Conservation (phyloP, 1,284 basidiomycete genomes). For the Earliella scabrosa region DNA sequence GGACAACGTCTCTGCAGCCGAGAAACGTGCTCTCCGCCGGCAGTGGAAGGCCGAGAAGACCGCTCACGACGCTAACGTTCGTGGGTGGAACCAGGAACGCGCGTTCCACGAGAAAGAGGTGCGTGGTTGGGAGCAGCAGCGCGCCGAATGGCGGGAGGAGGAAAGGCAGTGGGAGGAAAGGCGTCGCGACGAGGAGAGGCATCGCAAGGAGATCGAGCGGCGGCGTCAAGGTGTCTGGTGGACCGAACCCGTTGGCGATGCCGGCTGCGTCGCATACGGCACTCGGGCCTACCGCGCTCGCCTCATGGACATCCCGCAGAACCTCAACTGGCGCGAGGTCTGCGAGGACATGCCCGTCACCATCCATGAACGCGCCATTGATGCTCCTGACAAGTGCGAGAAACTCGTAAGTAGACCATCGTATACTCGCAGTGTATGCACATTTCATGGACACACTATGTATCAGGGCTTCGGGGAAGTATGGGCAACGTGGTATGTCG, state of each 20-base stretch:
- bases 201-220: conserved; percentile 15
- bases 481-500: conserved; percentile 24
- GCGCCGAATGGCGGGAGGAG: conserved; percentile 2
- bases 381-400: conserved; percentile 17
- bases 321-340: conserved; percentile 16
- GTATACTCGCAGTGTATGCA: neutral
- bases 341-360: conserved; percentile 19
- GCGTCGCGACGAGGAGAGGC: conserved; percentile 9
- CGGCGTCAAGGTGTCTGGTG: conserved; percentile 20
- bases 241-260: conserved; percentile 14
- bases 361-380: conserved; percentile 13
- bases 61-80: neutral
- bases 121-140: neutral
- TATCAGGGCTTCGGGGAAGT: conserved; percentile 7
- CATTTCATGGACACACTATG: neutral
- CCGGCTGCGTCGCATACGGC: conserved; percentile 15
- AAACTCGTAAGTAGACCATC: conserved; percentile 3
- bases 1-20: conserved; percentile 6
- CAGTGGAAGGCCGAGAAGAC: conserved; percentile 1
- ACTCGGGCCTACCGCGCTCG: conserved; percentile 18
- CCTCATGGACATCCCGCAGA: conserved; percentile 10
- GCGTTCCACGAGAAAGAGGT: neutral
- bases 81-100: conserved; percentile 3
- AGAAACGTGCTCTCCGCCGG: conserved; percentile 2
- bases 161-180: neutral